phyloP scores from a whole-genome alignment of 352 stramenopile species.

The Aphanomyces cochlioides region DNA sequence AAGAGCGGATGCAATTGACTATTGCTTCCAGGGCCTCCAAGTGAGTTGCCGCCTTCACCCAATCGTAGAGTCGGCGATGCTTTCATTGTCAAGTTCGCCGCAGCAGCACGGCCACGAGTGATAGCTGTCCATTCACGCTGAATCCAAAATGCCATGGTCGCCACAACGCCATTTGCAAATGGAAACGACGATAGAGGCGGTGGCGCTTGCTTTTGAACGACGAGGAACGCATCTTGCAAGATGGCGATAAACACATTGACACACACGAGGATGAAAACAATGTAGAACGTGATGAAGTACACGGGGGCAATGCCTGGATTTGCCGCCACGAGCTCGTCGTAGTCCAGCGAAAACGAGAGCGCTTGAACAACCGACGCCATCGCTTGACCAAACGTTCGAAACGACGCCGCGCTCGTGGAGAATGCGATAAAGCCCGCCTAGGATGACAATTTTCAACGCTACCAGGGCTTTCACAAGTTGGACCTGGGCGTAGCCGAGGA shows the following conservation, averaged over 20 bases:
- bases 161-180: constrained; percentile 49
- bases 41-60: constrained; percentile 30
- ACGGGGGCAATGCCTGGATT: constrained; percentile 52
- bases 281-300: constrained; percentile 70
- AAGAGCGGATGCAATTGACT: constrained; percentile 38
- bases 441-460: neutral
- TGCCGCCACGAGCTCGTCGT: constrained; percentile 41
- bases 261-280: constrained; percentile 60
- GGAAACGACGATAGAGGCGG: constrained; percentile 53
- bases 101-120: constrained; percentile 35
- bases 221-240: constrained; percentile 61
- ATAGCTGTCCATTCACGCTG: constrained; percentile 36
- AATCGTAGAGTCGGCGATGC: constrained; percentile 31
- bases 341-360: constrained; percentile 56
- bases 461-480: neutral
- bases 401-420: constrained; percentile 46
- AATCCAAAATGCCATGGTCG: constrained; percentile 38
- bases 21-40: neutral
- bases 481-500: constrained; percentile 63
- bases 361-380: constrained; percentile 61
- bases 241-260: constrained; percentile 76
- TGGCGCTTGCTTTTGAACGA: constrained; percentile 30
- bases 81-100: constrained; percentile 54
- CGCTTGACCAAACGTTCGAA: constrained; percentile 48
- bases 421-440: constrained; percentile 52